phyloP scores from a whole-genome alignment of 495 filamentous ascomycete species.

The Beverwykella pulmonaria region DNA sequence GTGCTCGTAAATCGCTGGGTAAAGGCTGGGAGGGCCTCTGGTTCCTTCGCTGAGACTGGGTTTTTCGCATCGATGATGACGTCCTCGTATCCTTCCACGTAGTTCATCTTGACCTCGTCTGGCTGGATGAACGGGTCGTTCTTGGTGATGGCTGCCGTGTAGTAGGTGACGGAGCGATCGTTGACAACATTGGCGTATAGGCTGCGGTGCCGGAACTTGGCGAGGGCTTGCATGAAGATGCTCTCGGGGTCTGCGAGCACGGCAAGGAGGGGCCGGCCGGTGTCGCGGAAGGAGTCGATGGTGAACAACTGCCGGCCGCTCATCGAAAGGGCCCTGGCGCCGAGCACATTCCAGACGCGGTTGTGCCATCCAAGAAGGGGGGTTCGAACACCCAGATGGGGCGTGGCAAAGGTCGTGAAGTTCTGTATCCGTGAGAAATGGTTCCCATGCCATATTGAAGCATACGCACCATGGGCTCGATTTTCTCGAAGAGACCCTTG shows the following conservation, averaged over 20 bases:
- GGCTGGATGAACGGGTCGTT: conserved; percentile 73
- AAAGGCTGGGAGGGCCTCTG: conserved; percentile 46
- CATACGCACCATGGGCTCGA: conserved; percentile 70
- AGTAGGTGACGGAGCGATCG: conserved; percentile 77
- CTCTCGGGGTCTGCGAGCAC: conserved; percentile 81
- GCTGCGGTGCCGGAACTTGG: conserved; percentile 68
- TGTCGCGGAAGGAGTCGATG: conserved; percentile 82
- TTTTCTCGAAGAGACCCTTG: conserved; percentile 72
- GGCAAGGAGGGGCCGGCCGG: conserved; percentile 73
- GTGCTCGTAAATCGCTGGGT: conserved; percentile 40
- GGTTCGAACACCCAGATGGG: conserved; percentile 83
- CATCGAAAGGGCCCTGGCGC: conserved; percentile 71
- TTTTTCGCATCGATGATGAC: conserved; percentile 72
- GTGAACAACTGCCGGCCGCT: conserved; percentile 88
- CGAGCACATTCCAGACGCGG: conserved; percentile 78
- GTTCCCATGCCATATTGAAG: background rate
- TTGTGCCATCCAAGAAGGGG: conserved; percentile 69
- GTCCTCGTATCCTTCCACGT: conserved; percentile 70
- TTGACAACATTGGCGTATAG: conserved; percentile 86
- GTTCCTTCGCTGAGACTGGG: conserved; percentile 56
- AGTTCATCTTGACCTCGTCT: conserved; percentile 67
- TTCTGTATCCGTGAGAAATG: conserved; percentile 54
- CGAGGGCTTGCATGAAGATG: conserved; percentile 81
- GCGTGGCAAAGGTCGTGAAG: conserved; percentile 89
- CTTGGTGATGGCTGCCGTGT: conserved; percentile 74